Conservation (phyloP, 2,329 filamentous ascomycete species). For the Catunica adiposa region DNA sequence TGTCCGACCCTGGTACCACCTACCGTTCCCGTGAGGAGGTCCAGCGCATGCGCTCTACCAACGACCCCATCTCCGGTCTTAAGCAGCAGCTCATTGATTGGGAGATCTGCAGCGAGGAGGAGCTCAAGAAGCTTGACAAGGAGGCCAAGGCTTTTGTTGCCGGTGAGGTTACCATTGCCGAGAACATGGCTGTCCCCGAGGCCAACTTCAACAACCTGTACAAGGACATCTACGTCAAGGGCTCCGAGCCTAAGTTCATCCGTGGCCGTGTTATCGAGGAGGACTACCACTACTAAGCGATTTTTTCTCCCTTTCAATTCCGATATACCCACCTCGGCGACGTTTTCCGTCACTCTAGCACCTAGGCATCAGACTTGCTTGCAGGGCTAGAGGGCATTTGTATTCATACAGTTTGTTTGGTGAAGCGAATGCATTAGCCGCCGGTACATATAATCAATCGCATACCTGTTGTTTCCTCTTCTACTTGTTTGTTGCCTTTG, state of each 20-base stretch:
- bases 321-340: slow-evolving; percentile 14
- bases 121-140: slow-evolving; percentile 94
- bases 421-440: not conserved
- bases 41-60: slow-evolving; percentile 96
- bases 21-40: slow-evolving; percentile 99
- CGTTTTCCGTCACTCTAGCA: not conserved
- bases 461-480: not conserved
- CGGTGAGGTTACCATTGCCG: slow-evolving; percentile 75
- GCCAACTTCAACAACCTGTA: slow-evolving; percentile 67
- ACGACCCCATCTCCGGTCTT: slow-evolving; percentile 93
- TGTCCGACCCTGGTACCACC: slow-evolving; percentile 98
- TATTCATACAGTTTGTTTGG: not conserved
- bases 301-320: slow-evolving; percentile 11
- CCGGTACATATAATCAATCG: slow-evolving; percentile 2
- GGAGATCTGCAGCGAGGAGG: slow-evolving; percentile 78
- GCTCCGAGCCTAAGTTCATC: slow-evolving; percentile 75
- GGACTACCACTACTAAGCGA: slow-evolving; percentile 58
- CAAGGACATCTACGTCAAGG: slow-evolving; percentile 90
- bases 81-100: slow-evolving; percentile 98
- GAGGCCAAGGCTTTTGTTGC: slow-evolving; percentile 73
- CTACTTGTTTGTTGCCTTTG: not conserved
- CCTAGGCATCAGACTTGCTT: not conserved
- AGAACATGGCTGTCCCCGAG: slow-evolving; percentile 73
- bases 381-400: not conserved
- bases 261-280: slow-evolving; percentile 79